Evolutionary conservation across 768 basidiomycete genomes (phyloP).

Genomic region (Tricholoma flavovirens): DNA sequence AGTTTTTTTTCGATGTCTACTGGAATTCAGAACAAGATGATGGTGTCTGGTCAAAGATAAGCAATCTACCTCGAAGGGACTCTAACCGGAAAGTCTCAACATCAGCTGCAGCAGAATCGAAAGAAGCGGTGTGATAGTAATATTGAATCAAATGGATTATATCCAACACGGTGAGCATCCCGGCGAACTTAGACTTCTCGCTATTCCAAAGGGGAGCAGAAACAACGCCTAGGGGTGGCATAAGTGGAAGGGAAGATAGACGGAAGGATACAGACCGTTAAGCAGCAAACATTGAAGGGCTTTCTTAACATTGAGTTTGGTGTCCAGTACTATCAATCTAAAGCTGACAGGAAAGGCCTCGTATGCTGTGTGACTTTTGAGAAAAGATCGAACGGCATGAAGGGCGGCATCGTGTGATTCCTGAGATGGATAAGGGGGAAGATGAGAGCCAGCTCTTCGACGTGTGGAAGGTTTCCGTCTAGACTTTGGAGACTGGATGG

Average conservation of each 20-base stretch:
- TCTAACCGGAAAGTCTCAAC: slow-evolving; percentile 91
- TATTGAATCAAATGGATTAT: slow-evolving; percentile 99
- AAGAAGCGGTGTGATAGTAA: slow-evolving; percentile 86
- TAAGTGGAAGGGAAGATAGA: slow-evolving; percentile 5
- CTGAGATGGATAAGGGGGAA: slow-evolving; percentile 45
- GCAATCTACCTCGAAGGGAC: slow-evolving; percentile 67
- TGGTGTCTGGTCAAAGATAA: slow-evolving; percentile 2
- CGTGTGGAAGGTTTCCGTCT: slow-evolving; percentile 55
- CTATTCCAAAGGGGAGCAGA: slow-evolving; percentile 99
- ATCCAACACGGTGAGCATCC: slow-evolving; percentile 99
- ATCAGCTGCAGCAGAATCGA: slow-evolving; percentile 80
- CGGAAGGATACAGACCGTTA: slow-evolving; percentile 48
- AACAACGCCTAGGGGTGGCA: slow-evolving; percentile 68
- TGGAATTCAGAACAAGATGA: slow-evolving; percentile 3
- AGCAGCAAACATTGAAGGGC: slow-evolving; percentile 81
- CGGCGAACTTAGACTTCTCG: slow-evolving; percentile 85
- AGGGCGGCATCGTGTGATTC: slow-evolving; percentile 71
- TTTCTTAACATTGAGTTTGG: slow-evolving; percentile 92
- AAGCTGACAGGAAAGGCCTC: slow-evolving; percentile 98
- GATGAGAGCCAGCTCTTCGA: slow-evolving; percentile 52
- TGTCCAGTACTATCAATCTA: slow-evolving; percentile 94
- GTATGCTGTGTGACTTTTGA: slow-evolving; percentile 83
- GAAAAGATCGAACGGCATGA: slow-evolving; percentile 67
- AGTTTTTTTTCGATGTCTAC: slow-evolving; percentile 91
- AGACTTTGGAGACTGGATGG: slow-evolving; percentile 43